phyloP scores from a whole-genome alignment of 148 eudicot genomes.

The Fallopia convolvulus region DNA sequence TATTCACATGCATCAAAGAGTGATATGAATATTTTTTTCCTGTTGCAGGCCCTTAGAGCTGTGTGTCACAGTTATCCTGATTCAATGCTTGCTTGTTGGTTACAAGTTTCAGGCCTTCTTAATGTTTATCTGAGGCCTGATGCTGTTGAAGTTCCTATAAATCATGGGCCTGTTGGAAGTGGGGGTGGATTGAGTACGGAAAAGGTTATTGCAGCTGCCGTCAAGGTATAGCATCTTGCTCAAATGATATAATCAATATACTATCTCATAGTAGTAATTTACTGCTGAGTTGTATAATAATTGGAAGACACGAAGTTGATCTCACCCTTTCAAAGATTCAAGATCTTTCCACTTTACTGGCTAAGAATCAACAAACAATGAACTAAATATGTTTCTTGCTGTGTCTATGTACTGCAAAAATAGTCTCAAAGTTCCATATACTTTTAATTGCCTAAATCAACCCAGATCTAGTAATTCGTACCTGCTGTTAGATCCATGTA shows the following conservation, averaged over 20 bases:
- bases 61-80: conserved; percentile 87
- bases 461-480: background rate
- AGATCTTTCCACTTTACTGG: background rate
- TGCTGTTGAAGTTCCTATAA: conserved; percentile 24
- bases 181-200: conserved; percentile 45
- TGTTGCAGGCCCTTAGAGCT: conserved; percentile 85
- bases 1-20: background rate
- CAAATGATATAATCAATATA: background rate
- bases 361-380: background rate
- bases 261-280: background rate
- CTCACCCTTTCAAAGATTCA: background rate
- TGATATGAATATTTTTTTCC: background rate
- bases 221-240: conserved; percentile 46
- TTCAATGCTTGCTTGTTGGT: conserved; percentile 61
- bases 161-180: conserved; percentile 37
- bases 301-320: background rate
- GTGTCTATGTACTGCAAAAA: background rate
- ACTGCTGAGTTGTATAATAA: background rate
- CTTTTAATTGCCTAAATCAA: background rate
- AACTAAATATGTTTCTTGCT: background rate
- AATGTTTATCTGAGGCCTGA: conserved; percentile 36
- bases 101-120: conserved; percentile 44
- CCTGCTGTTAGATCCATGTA: background rate
- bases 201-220: conserved; percentile 54
- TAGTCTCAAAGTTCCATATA: background rate